Evolutionary conservation across 768 basidiomycete genomes (phyloP), one percentile per base, ranked within the genome.

Genomic region (Hypsizygus marmoreus): DNA sequence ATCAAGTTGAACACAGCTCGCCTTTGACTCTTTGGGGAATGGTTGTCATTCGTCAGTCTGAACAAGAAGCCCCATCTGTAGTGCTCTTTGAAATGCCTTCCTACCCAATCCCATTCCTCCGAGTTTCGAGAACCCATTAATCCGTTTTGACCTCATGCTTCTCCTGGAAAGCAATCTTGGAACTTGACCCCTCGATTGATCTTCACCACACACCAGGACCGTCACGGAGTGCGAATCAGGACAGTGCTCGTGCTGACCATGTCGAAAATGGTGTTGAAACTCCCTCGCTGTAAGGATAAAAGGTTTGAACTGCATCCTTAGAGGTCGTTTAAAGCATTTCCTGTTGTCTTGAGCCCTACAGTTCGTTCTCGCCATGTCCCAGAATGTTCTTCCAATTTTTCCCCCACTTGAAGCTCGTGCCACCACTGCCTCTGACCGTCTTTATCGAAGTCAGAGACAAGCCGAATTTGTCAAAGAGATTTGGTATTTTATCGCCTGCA

Each of bases 401-500:
- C 51, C 40, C 36, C 40, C 26, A 25, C 54, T 38, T 28, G 25
- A 25, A 17, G 10, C 41, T 17, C 25, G 34, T 11, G 59, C 66
- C 36, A 59, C 65, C 20, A 47, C 61, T 19, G 70, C n/a, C n/a
- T n/a, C 70, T 14, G 70, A 73, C 53, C 62, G 64, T 24, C 51
- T 45, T 4, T 37, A 67, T 37, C 65, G 71, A 56, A 66, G 64
- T 25, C 43, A 58, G 40, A 63, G 68, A 41, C 69, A 74, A 50
- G 46, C 50, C 37, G 56, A 62, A 42, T 68, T 67, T 45, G 68
- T 73, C 49, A 64, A 60, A 49, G 60, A 73, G 30, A 58, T 74
- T 8, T 75, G 74, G 73, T 60, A 68, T 31, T 58, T 73, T 51
- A 58, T 75, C 36, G 61, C 65, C 12, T 55, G 61, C 32, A 64